A percentile compares a stretch with the other conserved stretches of the same genome.
Evolutionary conservation across 129 eudicot genomes (phyloP).

Genomic region (Ambrosia trifida): DNA sequence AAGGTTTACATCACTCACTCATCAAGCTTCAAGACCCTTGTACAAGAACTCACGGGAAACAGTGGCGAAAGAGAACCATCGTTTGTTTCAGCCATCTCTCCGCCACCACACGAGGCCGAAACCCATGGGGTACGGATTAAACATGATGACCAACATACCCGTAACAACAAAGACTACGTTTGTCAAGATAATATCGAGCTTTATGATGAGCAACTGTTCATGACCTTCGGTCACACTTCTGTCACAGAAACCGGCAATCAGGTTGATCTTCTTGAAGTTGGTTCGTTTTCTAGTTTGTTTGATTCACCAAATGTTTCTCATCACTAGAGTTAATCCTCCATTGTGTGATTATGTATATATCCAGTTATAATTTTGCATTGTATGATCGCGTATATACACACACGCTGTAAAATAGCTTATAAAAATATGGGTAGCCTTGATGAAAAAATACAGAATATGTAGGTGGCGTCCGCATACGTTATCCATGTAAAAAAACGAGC

Average conservation of each 20-base stretch:
- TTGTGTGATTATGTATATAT: neutral
- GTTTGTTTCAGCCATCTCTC: neutral
- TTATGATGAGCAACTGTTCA: slow-evolving; percentile 16
- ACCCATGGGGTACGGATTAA: slow-evolving; percentile 12
- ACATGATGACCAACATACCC: slow-evolving; percentile 8
- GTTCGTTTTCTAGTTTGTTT: slow-evolving; percentile 17
- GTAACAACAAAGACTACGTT: neutral
- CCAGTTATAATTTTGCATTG: neutral
- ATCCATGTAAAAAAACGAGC: neutral
- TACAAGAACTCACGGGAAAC: slow-evolving; percentile 67
- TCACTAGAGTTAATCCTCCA: neutral
- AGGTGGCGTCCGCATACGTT: neutral
- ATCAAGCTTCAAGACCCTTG: slow-evolving; percentile 58
- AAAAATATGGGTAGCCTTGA: neutral
- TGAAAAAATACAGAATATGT: neutral
- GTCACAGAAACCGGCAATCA: slow-evolving; percentile 5
- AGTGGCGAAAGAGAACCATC: slow-evolving; percentile 12
- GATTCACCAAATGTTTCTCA: slow-evolving; percentile 19
- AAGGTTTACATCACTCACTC: slow-evolving; percentile 65
- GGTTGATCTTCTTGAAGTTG: slow-evolving; percentile 34
- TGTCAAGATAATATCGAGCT: slow-evolving; percentile 6
- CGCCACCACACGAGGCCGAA: slow-evolving; percentile 19
- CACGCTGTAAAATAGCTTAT: neutral
- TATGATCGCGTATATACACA: neutral
- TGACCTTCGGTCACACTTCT: neutral